Base-by-base conservation (phyloP, 768 basidiomycete species). In the Trametes maxima region DNA sequence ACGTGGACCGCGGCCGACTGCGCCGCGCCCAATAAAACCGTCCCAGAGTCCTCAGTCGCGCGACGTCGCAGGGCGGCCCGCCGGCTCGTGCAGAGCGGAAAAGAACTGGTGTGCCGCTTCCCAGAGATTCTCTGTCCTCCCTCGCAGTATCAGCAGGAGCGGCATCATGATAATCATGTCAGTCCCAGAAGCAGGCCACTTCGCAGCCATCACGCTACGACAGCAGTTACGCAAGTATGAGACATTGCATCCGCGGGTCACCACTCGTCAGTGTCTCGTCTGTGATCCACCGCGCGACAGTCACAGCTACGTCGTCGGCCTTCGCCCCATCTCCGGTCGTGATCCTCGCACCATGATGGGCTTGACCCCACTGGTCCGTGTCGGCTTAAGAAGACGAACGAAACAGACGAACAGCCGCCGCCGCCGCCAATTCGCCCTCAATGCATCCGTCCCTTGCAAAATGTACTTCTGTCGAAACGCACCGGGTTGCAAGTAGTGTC, bases 91-190 rank as follows among this genome's bases (percentile, higher is more conserved):
- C 14, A 45, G 21, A 45, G 44, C 39, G 17, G 28, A 33, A 8
- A 33, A 33, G 28, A 33, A 33, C 4, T 33, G 28, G 28, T 33
- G 28, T 33, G 28, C 28, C n/a, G n/a, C n/a, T 22, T 28, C 39
- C 13, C 33, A 21, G 7, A 22, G 21, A 40, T 54, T 54, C 40
- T 28, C 42, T 54, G 42, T 51, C 57, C 40, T 43, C 7, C 36
- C n/a, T 50, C 57, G 57, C 57, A 58, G 57, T 47, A 58, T 58
- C 57, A 58, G 39, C 25, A 49, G 55, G 43, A 40, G 57, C 48
- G 28, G 48, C 57, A 58, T 58, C 57, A 58, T 58, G 48, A 58
- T 58, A 21, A 58, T 58, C 57, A 50, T 57, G 56, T 48, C 56
- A 57, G 28, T n/a, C 36, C 46, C 36, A 43, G 47, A 25, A 42